Evolutionary conservation across 345 rosid genomes (phyloP), one percentile per base, ranked within the genome.

Genomic region (Sonneratia caseolaris): DNA sequence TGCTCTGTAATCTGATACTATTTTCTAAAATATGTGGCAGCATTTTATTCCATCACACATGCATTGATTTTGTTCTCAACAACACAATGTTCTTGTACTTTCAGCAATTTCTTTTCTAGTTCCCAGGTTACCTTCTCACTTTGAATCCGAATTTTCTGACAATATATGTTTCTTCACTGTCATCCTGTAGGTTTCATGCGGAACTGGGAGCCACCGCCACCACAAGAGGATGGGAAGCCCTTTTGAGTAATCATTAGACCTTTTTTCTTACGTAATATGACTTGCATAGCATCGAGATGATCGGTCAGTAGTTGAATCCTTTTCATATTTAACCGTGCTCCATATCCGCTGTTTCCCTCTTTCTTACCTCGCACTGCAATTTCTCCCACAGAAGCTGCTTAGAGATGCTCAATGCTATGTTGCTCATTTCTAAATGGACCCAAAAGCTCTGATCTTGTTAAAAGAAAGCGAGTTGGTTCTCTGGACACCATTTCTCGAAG

Each of bases 161-260:
- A 57, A 10, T 57, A 57, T 2, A 3, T 6, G 13, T 38, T 40
- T 67, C 38, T 18, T 18, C 11, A 67, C 51, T 7, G 51, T 15
- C 27, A 27, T 48, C 68, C 37, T 73, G 80, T 75, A 93, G 98
- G 96, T 82, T 89, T 89, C 81, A 81, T 93, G 84, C 93, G 81
- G 71, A 76, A 81, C 24, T 93, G 98, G 98, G 90, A 89, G 82
- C 97, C 84, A 71, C 89, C 85, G 74, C 89, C 93, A 2, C 78
- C 89, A 6, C 88, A 83, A 77, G 87, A 79, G 68, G 86, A 87
- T 62, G 85, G 83, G 81, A 90, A 89, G 88, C 98, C 96, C 61
- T 90, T 88, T 79, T 88, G 89, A 90, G 79, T 70, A 74, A 22
- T 13, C 15, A n/a, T 35, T 69, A 70, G 45, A 42, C 37, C 59